A percentile compares a stretch with the other conserved stretches of the same genome.
Evolutionary conservation across 2,329 filamentous ascomycete species (phyloP).

Genomic region (Scolecobasidium constrictum): DNA sequence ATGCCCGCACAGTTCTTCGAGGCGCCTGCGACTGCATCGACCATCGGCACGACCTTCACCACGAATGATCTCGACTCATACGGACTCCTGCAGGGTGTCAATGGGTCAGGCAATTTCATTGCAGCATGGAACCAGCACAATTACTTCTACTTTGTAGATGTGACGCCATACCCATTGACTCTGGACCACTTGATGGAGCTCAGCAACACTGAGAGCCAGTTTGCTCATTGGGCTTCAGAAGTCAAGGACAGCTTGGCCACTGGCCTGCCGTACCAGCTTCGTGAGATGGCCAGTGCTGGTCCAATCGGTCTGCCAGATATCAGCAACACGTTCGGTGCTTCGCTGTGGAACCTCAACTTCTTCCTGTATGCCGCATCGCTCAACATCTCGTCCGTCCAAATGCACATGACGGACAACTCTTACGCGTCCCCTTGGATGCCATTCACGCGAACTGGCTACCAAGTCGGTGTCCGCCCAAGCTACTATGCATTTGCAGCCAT

Average conservation of each 20-base stretch:
- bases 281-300: conserved; percentile 41
- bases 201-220: conserved; percentile 35
- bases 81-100: conserved; percentile 27
- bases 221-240: conserved; percentile 35
- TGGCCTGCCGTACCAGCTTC: conserved; percentile 35
- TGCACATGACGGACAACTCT: conserved; percentile 46
- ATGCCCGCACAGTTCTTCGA: conserved; percentile 37
- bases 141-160: conserved; percentile 42
- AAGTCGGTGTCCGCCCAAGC: conserved; percentile 34
- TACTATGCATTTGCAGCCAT: conserved; percentile 43
- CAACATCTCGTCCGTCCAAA: conserved; percentile 36
- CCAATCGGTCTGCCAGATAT: conserved; percentile 36
- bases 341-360: conserved; percentile 43
- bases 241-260: conserved; percentile 30
- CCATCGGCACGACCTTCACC: conserved; percentile 39
- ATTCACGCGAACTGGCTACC: conserved; percentile 25
- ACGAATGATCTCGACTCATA: conserved; percentile 29
- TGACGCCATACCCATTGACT: conserved; percentile 32
- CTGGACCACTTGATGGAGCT: conserved; percentile 35
- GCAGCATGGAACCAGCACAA: conserved; percentile 42
- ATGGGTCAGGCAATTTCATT: conserved; percentile 26
- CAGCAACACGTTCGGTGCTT: conserved; percentile 38
- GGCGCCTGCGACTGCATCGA: conserved; percentile 37
- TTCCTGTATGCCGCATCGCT: conserved; percentile 38
- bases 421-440: conserved; percentile 41